Evolutionary conservation across 139 green algal species (phyloP), one percentile per base, ranked within the genome.

Genomic region (Chlamydomonas eustigma): DNA sequence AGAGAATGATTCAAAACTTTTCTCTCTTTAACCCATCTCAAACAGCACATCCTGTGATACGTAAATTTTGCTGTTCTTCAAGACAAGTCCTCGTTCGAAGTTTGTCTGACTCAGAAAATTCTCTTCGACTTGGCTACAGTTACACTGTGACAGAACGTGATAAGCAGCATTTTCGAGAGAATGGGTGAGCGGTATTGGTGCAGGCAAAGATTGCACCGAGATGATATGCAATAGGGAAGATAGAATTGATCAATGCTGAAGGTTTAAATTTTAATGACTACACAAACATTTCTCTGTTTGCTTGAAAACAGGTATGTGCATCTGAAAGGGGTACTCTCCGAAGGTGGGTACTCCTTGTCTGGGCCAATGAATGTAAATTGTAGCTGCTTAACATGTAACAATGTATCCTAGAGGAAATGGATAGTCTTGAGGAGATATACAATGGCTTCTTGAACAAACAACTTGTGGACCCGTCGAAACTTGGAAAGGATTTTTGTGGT

Each of bases 401-500:
- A 28, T 18, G 39, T 12, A 18, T 4, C 5, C 28, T 4, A 72
- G 65, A 72, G 5, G 65, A 72, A 24, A 6, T 72, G 28, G 22
- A 6, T 4, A 34, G 44, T 33, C 28, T 72, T 6, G 65, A 72
- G 8, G 65, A 24, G 65, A 72, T 34, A 6, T 72, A 72, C 65
- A 72, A 37, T 6, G 33, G 65, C 8, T 72, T 72, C 65, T 34
- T 72, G 4, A 72, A 39, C 18, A 8, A 31, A 6, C 33, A 72
- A 34, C 18, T 39, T 8, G 65, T 72, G 33, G 65, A 72, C 5
- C 65, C 65, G 4, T 5, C 65, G 8, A 25, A 5, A 12, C 31
- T 72, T 6, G 65, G 65, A 8, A 72, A 72, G 28, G 65, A 68
- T 31, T 68, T 68, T 28, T 68, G 65, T 39, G 65, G 18, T n/a